Percentiles rank a stretch among this genome's conserved stretches.
phyloP scores from a whole-genome alignment of 1,139 yeast genomes.

The Saccharomycopsis hybrid region DNA sequence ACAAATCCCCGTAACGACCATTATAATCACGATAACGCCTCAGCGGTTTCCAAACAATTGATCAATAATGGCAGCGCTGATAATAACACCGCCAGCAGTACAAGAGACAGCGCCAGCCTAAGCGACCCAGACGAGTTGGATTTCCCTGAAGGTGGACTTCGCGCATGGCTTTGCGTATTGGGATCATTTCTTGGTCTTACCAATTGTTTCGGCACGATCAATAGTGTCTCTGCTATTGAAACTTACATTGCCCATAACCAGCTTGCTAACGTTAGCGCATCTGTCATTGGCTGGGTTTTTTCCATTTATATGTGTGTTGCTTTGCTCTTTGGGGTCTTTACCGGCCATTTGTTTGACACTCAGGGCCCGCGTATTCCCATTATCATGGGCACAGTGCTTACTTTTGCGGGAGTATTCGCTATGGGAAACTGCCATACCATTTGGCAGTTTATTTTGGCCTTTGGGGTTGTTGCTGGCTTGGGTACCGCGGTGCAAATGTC shows the following conservation, averaged over 20 bases:
- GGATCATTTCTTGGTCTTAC: conserved; percentile 62
- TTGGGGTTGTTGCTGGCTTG: conserved; percentile 45
- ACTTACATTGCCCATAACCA: conserved; percentile 57
- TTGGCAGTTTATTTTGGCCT: conserved; percentile 50
- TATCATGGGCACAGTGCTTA: conserved; percentile 37
- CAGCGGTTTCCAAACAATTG: too few relatives aligned
- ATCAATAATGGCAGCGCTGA: too few relatives aligned
- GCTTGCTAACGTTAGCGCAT: conserved; percentile 39
- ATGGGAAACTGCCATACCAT: conserved; percentile 43
- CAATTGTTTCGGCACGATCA: conserved; percentile 60
- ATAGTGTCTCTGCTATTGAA: conserved; percentile 65
- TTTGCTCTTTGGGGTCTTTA: conserved; percentile 51
- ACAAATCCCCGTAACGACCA: too few relatives aligned
- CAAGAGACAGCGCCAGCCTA: too few relatives aligned
- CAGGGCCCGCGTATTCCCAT: conserved; percentile 42
- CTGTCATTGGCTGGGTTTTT: conserved; percentile 65
- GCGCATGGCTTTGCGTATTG: conserved; percentile 34
- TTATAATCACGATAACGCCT: too few relatives aligned
- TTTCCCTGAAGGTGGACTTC: conserved; percentile 20
- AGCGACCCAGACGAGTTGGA: background rate
- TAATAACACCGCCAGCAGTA: too few relatives aligned
- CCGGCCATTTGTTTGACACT: conserved; percentile 49
- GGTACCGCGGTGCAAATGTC: conserved; percentile 54
- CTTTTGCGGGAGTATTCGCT: conserved; percentile 43
- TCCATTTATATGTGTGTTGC: conserved; percentile 54